These are phyloP conservation scores for Lipomyces oligophaga DNA, from an alignment of 805 yeast genomes.

Conservation along the genomic window DNA sequence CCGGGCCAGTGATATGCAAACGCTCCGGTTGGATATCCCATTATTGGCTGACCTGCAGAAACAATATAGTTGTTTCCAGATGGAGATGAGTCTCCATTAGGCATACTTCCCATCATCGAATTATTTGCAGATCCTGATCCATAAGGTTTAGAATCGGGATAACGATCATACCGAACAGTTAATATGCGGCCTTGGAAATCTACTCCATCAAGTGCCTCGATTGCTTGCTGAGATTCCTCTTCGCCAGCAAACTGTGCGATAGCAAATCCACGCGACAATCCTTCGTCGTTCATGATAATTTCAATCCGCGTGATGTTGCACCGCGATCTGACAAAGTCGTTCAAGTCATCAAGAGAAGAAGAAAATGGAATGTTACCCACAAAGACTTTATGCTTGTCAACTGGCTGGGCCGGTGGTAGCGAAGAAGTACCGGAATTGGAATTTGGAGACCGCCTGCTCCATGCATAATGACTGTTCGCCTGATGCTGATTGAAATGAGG, in stretches of 20 bases:
- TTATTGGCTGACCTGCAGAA: too few relatives aligned
- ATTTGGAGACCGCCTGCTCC: too few relatives aligned
- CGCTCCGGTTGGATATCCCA: too few relatives aligned
- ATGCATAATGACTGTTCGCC: not conserved
- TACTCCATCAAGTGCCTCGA: conserved; percentile 48
- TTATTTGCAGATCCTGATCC: too few relatives aligned
- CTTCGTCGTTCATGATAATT: conserved; percentile 40
- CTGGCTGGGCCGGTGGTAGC: conserved; percentile 6
- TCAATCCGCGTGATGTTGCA: conserved; percentile 39
- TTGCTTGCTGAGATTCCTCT: conserved; percentile 48
- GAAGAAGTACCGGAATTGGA: not conserved
- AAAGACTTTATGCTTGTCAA: conserved; percentile 35
- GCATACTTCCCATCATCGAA: too few relatives aligned
- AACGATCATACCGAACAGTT: conserved; percentile 58
- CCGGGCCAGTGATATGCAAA: too few relatives aligned
- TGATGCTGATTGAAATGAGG: conserved; percentile 1
- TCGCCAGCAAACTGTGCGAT: conserved; percentile 51
- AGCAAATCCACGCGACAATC: conserved; percentile 58
- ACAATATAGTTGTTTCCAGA: too few relatives aligned
- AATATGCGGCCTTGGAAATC: conserved; percentile 58
- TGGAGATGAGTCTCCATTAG: too few relatives aligned
- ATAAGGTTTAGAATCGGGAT: conserved; percentile 40
- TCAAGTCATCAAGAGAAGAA: conserved; percentile 36
- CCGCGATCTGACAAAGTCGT: conserved; percentile 32
- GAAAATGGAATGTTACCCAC: conserved; percentile 38